A percentile compares a stretch with the other conserved stretches of the same genome.
Conservation (phyloP, 169 alveolate genomes). For the Fabrea salina region DNA sequence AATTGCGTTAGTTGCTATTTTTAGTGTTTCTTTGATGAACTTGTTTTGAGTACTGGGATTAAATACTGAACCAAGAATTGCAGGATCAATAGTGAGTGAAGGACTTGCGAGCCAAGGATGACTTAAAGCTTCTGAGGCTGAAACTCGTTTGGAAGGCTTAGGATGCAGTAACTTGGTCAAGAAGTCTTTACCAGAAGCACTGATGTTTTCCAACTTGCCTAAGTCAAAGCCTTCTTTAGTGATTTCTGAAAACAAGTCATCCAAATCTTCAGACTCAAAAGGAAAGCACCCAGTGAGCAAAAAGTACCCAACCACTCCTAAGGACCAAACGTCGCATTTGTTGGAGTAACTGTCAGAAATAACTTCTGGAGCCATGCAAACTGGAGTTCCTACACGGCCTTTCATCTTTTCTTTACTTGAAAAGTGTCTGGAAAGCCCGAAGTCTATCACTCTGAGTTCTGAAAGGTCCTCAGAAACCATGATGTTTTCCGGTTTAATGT, state of each 20-base stretch:
- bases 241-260: too few relatives aligned
- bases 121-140: slow-evolving; percentile 57
- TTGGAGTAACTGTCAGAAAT: slow-evolving; percentile 43
- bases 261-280: slow-evolving; percentile 49
- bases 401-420: not conserved
- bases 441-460: slow-evolving; percentile 76
- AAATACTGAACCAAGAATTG: too few relatives aligned
- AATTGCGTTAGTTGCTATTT: too few relatives aligned
- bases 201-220: slow-evolving; percentile 45
- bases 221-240: too few relatives aligned
- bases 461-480: slow-evolving; percentile 61
- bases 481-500: slow-evolving; percentile 91
- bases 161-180: slow-evolving; percentile 26
- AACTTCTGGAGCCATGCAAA: slow-evolving; percentile 96
- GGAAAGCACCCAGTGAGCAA: slow-evolving; percentile 84
- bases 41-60: too few relatives aligned
- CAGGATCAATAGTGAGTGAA: too few relatives aligned
- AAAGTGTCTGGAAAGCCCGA: slow-evolving; percentile 73
- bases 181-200: slow-evolving; percentile 42
- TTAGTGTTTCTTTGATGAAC: too few relatives aligned
- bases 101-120: slow-evolving; percentile 56
- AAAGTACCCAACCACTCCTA: slow-evolving; percentile 58
- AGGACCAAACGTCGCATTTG: slow-evolving; percentile 52
- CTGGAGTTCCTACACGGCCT: slow-evolving; percentile 75
- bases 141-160: slow-evolving; percentile 48